Base-by-base conservation (phyloP, 2,329 filamentous ascomycete species). In the Ascochyta clinopodiicola region DNA sequence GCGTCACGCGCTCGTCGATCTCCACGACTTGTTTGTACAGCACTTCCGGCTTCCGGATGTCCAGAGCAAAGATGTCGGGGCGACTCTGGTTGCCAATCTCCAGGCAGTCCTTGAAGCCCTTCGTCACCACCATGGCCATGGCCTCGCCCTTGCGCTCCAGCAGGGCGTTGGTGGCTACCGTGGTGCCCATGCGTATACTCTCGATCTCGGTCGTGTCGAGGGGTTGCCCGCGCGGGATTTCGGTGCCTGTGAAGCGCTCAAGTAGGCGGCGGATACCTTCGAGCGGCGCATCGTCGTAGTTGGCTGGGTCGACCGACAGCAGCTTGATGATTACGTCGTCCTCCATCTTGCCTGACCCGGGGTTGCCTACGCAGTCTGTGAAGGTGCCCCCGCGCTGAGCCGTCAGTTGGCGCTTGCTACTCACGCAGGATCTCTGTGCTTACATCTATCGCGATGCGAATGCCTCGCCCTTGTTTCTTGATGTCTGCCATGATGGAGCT, bases 131-230 rank as follows among this genome's bases (percentile, higher is more conserved):
- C 75, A 97, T 84, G 13, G 91, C 92, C 70, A 95, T 94, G 64
- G 86, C 87, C 78, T 96, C 92, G 43, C 93, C 93, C 75, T 96
- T 96, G 54, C 93, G 82, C 76, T 97, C 93, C 2, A 97, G 82
- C 51, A 97, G 78, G 0, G 93, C 93, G 74, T 97, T 97, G 0
- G 93, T 97, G 9, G 93, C 93, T 12, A 97, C 92, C 0, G 93
- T 97, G 1, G 93, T 97, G 39, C 93, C 93, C 93, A 97, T 97
- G 43, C 93, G 88, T 72, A 97, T 96, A 51, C 90, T 92, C 65
- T 95, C 91, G 65, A 97, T 96, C 69, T 87, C 79, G 17, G 87
- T 85, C 1, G 92, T 96, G 74, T 96, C 92, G 8, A 96, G 80
- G 1, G 89, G 80, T 71, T 92, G 81, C 24, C 91, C 92, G 43